Conservation (phyloP, 306 rosid species). For the Mimosa pudica region DNA sequence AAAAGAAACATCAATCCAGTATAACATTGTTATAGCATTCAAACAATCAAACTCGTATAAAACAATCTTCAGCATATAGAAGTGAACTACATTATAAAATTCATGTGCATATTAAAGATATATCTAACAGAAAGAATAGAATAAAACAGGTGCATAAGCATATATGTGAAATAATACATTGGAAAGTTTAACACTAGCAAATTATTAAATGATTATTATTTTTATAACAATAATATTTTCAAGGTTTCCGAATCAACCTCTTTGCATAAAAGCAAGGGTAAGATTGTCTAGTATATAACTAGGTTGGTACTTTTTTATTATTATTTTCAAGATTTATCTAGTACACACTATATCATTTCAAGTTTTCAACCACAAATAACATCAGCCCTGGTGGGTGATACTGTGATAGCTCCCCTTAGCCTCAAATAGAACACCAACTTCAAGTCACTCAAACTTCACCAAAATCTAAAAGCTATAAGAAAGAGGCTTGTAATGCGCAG, state of each 20-base stretch:
- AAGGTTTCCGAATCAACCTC: no score
- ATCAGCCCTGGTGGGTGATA: neutral
- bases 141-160: conserved; percentile 5
- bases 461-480: conserved; percentile 22
- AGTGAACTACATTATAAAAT: conserved; percentile 14
- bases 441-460: conserved; percentile 13
- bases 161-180: conserved; percentile 15
- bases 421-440: conserved; percentile 18
- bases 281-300: no score
- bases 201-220: conserved; percentile 18
- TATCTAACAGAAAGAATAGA: conserved; percentile 1
- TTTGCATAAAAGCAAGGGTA: no score
- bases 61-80: conserved; percentile 17
- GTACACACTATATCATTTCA: neutral
- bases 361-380: conserved; percentile 17
- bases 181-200: conserved; percentile 16
- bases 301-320: no score
- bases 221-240: conserved; percentile 1
- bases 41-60: conserved; percentile 16
- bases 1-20: conserved; percentile 18
- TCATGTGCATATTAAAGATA: conserved; percentile 16
- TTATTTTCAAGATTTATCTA: conserved; percentile 6
- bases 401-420: conserved; percentile 27
- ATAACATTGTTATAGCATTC: neutral
- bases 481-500: neutral